These are phyloP conservation scores for Pittosporum tobira DNA, from an alignment of 129 eudicot species.

Conservation along the genomic window DNA sequence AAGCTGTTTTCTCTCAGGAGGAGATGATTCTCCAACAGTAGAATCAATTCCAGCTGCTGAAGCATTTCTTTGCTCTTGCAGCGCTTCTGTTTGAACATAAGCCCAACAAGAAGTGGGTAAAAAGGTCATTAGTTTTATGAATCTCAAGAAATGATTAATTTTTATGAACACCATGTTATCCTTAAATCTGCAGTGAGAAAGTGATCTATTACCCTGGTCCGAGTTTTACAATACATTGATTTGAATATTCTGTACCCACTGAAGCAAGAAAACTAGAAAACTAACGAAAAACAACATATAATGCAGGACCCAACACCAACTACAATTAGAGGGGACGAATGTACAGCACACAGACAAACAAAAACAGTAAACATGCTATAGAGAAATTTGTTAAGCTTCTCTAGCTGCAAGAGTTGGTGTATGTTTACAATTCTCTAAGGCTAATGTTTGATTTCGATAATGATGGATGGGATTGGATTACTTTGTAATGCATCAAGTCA, in stretches of 20 bases:
- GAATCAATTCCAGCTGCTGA: slow-evolving; percentile 34
- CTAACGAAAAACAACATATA: not conserved
- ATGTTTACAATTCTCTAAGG: not conserved
- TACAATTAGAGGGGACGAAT: not conserved
- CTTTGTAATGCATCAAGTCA: too few species aligned
- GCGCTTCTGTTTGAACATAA: slow-evolving; percentile 37
- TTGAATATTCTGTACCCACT: too few species aligned
- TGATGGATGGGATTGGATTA: too few species aligned
- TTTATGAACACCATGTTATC: not conserved
- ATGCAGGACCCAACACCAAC: not conserved
- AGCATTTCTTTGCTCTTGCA: slow-evolving; percentile 54
- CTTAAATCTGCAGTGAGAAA: too few species aligned
- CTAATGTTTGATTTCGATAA: too few species aligned
- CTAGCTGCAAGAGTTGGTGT: too few species aligned
- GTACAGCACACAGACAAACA: too few species aligned
- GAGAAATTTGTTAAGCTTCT: too few species aligned
- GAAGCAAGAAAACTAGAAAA: not conserved
- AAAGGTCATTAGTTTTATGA: too few species aligned
- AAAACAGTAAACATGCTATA: too few species aligned
- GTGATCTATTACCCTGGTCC: too few species aligned
- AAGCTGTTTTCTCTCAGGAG: slow-evolving; percentile 23
- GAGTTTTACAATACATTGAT: too few species aligned
- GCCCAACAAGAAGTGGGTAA: not conserved
- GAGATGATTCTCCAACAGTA: slow-evolving; percentile 40
- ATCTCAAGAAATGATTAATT: not conserved